A percentile compares a stretch with the other conserved stretches of the same genome.
Evolutionary conservation across 306 rosid genomes (phyloP).

Genomic region (Chamaecrista fasciculata): DNA sequence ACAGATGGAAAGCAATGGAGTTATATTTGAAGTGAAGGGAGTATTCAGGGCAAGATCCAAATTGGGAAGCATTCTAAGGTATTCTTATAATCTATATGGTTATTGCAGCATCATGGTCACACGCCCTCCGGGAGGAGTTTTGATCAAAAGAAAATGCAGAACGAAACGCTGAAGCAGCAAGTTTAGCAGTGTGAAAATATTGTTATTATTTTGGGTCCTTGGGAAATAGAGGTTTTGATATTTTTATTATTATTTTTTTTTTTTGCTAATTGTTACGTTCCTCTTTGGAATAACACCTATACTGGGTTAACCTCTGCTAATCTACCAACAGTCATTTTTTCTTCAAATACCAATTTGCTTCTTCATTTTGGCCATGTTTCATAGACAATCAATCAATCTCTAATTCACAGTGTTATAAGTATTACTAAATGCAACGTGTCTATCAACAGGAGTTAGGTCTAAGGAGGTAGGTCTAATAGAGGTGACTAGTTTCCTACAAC

Average conservation of each 20-base stretch:
- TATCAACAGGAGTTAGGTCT: too few species aligned
- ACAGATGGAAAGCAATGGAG: slow-evolving; percentile 61
- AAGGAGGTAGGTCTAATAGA: too few species aligned
- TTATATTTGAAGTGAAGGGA: slow-evolving; percentile 56
- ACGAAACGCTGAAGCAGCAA: slow-evolving; percentile 47
- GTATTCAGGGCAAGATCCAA: slow-evolving; percentile 64
- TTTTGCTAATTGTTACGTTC: slow-evolving; percentile 28
- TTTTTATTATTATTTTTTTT: too few species aligned
- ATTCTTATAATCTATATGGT: slow-evolving; percentile 64
- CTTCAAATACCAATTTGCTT: slow-evolving; percentile 26
- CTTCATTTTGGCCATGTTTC: background rate
- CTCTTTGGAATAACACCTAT: slow-evolving; percentile 30
- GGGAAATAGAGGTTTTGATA: slow-evolving; percentile 12
- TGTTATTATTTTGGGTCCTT: slow-evolving; percentile 29
- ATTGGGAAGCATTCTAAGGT: slow-evolving; percentile 62
- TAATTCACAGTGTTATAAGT: background rate
- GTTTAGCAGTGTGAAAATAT: background rate
- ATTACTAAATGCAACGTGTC: too few species aligned
- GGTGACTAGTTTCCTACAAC: too few species aligned
- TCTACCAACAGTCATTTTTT: slow-evolving; percentile 6
- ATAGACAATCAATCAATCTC: background rate
- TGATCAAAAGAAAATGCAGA: slow-evolving; percentile 57
- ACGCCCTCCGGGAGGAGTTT: slow-evolving; percentile 71
- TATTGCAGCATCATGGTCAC: slow-evolving; percentile 53
- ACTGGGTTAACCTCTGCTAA: slow-evolving; percentile 10